Evolutionary conservation across 805 yeast species (phyloP).

Genomic region (Lachancea sp.): DNA sequence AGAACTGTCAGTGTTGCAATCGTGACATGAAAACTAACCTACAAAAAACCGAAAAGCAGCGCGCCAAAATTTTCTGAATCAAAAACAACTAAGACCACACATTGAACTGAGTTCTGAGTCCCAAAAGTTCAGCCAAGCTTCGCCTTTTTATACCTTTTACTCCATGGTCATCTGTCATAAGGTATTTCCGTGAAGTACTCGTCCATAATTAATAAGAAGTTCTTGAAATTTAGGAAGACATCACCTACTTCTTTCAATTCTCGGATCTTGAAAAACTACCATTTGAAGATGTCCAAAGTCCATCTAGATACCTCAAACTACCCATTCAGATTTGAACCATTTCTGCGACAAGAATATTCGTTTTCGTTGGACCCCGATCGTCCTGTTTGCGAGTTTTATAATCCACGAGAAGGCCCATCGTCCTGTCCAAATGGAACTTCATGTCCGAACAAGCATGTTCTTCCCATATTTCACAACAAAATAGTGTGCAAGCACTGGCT

Average conservation of each 20-base stretch:
- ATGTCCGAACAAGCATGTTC: slow-evolving; percentile 83
- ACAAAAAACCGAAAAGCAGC: no score
- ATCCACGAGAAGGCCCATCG: slow-evolving; percentile 46
- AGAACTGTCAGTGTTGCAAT: no score
- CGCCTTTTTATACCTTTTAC: no score
- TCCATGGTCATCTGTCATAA: no score
- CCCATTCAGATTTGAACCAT: slow-evolving; percentile 70
- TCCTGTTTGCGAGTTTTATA: slow-evolving; percentile 73
- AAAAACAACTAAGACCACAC: no score
- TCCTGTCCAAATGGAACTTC: slow-evolving; percentile 80
- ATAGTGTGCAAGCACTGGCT: slow-evolving; percentile 98
- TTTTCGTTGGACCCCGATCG: slow-evolving; percentile 84
- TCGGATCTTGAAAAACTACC: no score
- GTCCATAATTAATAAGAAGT: no score
- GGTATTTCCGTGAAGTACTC: no score
- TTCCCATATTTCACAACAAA: slow-evolving; percentile 57
- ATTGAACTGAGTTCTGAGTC: no score
- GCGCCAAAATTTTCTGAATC: no score
- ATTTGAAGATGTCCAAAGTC: slow-evolving; percentile 35
- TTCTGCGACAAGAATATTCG: slow-evolving; percentile 69
- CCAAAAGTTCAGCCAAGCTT: no score
- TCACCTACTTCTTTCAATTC: background rate
- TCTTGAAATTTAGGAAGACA: background rate
- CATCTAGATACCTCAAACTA: slow-evolving; percentile 38
- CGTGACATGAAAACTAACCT: no score